These are phyloP conservation scores for Soucietia sequanensis DNA, from an alignment of 805 yeast species.

Conservation along the genomic window DNA sequence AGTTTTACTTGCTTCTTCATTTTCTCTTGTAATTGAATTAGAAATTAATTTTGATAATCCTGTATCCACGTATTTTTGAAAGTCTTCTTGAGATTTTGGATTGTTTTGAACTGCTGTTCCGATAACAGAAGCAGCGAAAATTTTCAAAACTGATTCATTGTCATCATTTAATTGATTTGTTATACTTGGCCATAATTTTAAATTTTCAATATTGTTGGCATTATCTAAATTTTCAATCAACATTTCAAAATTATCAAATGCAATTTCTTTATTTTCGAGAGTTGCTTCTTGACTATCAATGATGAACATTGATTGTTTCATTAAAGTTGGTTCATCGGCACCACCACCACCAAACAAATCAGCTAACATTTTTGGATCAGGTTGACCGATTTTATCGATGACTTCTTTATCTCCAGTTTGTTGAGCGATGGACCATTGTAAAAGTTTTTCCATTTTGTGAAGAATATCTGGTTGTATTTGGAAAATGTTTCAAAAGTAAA, in stretches of 20 bases:
- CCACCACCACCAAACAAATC: constrained; percentile 70
- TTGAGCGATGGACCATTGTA: constrained; percentile 89
- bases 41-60: constrained; percentile 48
- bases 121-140: constrained; percentile 66
- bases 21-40: constrained; percentile 7
- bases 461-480: no score
- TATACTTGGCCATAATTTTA: constrained; percentile 77
- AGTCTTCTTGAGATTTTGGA: constrained; percentile 67
- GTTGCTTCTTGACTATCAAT: constrained; percentile 57
- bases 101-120: constrained; percentile 96
- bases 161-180: constrained; percentile 50
- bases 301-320: constrained; percentile 73
- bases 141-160: constrained; percentile 41
- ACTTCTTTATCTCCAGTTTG: constrained; percentile 73
- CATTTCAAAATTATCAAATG: constrained; percentile 92
- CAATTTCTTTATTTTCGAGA: constrained; percentile 63
- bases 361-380: constrained; percentile 76
- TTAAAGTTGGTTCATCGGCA: constrained; percentile 84
- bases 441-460: constrained; percentile 72
- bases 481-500: no score
- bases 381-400: constrained; percentile 57
- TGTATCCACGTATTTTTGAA: constrained; percentile 44
- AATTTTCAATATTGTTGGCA: constrained; percentile 85
- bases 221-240: constrained; percentile 90
- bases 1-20: constrained; percentile 13